phyloP scores from a whole-genome alignment of 176 grass and related monocot species.

The Phyllostachys edulis region DNA sequence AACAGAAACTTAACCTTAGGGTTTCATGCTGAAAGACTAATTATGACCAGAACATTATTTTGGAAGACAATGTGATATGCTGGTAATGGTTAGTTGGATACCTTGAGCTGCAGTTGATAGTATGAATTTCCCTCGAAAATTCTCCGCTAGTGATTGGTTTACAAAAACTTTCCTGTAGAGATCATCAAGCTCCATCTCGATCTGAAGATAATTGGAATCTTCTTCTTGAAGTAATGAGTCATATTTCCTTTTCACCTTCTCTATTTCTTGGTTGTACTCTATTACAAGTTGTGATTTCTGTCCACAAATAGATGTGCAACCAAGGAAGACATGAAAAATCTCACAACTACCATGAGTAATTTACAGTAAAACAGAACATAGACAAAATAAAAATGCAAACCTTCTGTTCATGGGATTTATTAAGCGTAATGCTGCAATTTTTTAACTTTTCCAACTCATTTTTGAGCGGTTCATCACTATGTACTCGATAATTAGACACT shows the following conservation, averaged over 20 bases:
- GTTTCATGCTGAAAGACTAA: conserved; percentile 23
- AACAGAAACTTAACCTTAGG: neutral
- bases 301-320: conserved; percentile 30
- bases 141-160: conserved; percentile 58
- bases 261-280: conserved; percentile 62
- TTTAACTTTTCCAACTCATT: conserved; percentile 59
- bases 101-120: conserved; percentile 25
- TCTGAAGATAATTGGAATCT: conserved; percentile 33
- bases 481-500: conserved; percentile 11
- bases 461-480: conserved; percentile 48
- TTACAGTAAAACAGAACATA: neutral
- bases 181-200: conserved; percentile 16
- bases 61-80: conserved; percentile 2
- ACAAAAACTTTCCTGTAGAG: conserved; percentile 48
- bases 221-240: conserved; percentile 50
- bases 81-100: conserved; percentile 23
- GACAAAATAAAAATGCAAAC: conserved; percentile 30
- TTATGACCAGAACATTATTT: conserved; percentile 13
- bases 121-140: conserved; percentile 48
- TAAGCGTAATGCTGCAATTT: neutral
- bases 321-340: conserved; percentile 14
- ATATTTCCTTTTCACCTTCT: conserved; percentile 53
- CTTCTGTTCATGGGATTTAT: conserved; percentile 52
- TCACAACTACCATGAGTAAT: neutral
- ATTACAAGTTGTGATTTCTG: conserved; percentile 54